phyloP scores from a whole-genome alignment of 345 rosid genomes.

The Erucastrum elatum region DNA sequence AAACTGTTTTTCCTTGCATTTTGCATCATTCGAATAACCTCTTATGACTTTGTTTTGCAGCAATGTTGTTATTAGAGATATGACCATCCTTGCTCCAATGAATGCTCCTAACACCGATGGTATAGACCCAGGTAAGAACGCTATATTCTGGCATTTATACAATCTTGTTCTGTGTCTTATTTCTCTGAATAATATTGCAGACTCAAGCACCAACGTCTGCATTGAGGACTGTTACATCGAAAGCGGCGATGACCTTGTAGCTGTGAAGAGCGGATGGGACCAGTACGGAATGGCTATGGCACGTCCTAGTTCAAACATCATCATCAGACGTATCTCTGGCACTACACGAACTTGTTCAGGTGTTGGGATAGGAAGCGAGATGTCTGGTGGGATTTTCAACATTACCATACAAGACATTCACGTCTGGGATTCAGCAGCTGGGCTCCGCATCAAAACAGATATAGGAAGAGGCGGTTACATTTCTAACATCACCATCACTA shows the following conservation, averaged over 20 bases:
- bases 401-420: constrained; percentile 66
- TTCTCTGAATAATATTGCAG: constrained; percentile 44
- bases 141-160: neutral
- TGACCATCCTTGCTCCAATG: constrained; percentile 92
- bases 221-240: constrained; percentile 91
- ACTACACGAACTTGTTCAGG: constrained; percentile 97
- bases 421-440: constrained; percentile 91
- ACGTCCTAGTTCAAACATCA: constrained; percentile 83
- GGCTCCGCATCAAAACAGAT: constrained; percentile 88
- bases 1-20: neutral
- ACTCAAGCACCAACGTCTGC: constrained; percentile 85
- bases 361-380: constrained; percentile 93
- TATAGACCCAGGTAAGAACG: constrained; percentile 70
- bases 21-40: constrained; percentile 3
- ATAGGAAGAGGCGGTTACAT: constrained; percentile 88
- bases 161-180: neutral
- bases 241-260: constrained; percentile 97
- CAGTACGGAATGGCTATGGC: constrained; percentile 83
- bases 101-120: constrained; percentile 99
- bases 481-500: constrained; percentile 59
- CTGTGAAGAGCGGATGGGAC: constrained; percentile 98
- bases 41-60: constrained; percentile 40
- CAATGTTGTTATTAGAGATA: constrained; percentile 74
- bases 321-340: constrained; percentile 74
- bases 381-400: constrained; percentile 92